Percentiles rank a stretch among this genome's conserved stretches.
Conservation (phyloP, 768 basidiomycete species). For the Calocera cornea region DNA sequence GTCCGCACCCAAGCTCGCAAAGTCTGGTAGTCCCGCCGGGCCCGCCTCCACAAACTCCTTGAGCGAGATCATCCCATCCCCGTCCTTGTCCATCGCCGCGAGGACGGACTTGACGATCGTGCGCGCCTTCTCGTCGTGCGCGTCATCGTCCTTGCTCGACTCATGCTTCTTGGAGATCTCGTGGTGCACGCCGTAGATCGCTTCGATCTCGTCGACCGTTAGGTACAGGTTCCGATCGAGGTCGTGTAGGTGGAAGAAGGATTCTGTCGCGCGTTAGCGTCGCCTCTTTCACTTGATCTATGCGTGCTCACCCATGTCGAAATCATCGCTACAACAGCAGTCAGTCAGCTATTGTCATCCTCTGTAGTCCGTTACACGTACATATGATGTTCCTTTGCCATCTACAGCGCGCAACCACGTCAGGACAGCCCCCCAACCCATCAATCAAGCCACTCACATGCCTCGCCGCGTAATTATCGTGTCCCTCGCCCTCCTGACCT, state of each 20-base stretch:
- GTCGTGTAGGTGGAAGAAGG: slow-evolving; percentile 95
- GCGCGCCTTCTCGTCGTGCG: slow-evolving; percentile 72
- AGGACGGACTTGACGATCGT: slow-evolving; percentile 61
- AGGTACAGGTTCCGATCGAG: slow-evolving; percentile 77
- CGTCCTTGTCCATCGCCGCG: slow-evolving; percentile 52
- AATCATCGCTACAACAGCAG: background rate
- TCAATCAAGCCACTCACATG: slow-evolving; percentile 51
- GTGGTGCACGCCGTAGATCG: slow-evolving; percentile 92
- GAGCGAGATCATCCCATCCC: slow-evolving; percentile 53
- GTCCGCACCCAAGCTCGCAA: slow-evolving; percentile 71
- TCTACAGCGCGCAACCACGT: slow-evolving; percentile 32
- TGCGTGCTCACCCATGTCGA: slow-evolving; percentile 10
- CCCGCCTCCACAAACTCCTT: slow-evolving; percentile 64
- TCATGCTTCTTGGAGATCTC: slow-evolving; percentile 64
- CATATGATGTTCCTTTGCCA: slow-evolving; percentile 85
- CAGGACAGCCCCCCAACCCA: background rate
- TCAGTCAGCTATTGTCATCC: background rate
- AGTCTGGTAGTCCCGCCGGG: slow-evolving; percentile 64
- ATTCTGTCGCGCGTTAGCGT: slow-evolving; percentile 28
- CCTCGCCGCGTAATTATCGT: slow-evolving; percentile 71
- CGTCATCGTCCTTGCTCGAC: slow-evolving; percentile 57
- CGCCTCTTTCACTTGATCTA: slow-evolving; percentile 18
- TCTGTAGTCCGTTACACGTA: slow-evolving; percentile 18
- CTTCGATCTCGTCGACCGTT: slow-evolving; percentile 81
- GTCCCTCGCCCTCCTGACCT: slow-evolving; percentile 42